Evolutionary conservation across 208 protist species (phyloP), one percentile per base, ranked within the genome.

Genomic region (Chromosphaera perkinsii): DNA sequence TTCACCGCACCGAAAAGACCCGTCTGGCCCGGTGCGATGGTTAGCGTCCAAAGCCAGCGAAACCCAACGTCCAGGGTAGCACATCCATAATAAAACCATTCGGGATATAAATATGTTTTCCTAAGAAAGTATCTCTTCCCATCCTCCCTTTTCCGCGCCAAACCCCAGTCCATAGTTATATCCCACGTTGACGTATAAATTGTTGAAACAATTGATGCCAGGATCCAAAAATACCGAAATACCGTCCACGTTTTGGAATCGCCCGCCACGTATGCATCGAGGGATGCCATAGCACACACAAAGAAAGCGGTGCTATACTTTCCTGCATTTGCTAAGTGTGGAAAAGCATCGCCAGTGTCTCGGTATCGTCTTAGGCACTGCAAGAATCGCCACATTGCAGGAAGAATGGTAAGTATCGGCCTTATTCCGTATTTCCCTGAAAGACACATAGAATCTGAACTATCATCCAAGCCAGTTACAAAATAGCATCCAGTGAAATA

Each of bases 301-400:
- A 63, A 22, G 20, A 63, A 26, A 32, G 24, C 31, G 14, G 37
- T n/a, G 22, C 12, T 49, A 33, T 63, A 63, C 33, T 63, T 63
- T 7, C 57, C 57, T 12, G 57, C 57, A 36, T 63, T 63, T 24
- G 49, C 57, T 1, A 63, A 51, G 49, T 63, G 57, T 14, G 57
- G 57, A 63, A 33, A 63, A 12, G 57, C 36, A 26, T n/a, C 43
- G 12, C 57, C 57, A 1, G 57, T 63, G 49, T 63, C 57, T 22
- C 14, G 33, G 27, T 35, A 49, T 29, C 57, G 57, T 20, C 57
- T 7, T 17, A 63, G 17, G 31, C 57, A 63, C 33, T 63, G 57
- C 7, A 39, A 31, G 31, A 63, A 63, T 32, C 57, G 57, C n/a
- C n/a, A n/a, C n/a, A n/a, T n/a, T n/a, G n/a, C n/a, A n/a, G n/a